A percentile compares a stretch with the other conserved stretches of the same genome.
phyloP scores from a whole-genome alignment of 2,329 filamentous ascomycete species.

The Zymoseptoria passerinii region DNA sequence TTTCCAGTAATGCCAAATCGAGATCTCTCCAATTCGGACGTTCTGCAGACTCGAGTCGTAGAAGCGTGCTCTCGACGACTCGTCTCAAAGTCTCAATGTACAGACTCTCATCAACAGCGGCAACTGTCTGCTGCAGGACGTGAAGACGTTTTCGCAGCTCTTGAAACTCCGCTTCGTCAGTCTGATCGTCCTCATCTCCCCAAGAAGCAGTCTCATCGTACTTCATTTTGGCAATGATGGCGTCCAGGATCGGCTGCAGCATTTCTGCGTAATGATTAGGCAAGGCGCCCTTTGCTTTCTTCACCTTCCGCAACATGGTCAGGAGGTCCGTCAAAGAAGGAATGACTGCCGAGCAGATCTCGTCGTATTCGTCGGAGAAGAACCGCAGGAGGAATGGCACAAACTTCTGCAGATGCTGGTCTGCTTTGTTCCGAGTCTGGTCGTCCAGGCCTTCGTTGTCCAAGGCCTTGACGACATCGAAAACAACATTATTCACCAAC shows the following conservation, averaged over 20 bases:
- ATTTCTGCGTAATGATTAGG: constrained; percentile 69
- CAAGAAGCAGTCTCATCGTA: constrained; percentile 92
- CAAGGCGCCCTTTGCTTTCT: constrained; percentile 53
- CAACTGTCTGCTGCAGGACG: constrained; percentile 84
- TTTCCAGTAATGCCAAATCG: constrained; percentile 87
- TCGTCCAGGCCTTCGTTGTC: constrained; percentile 59
- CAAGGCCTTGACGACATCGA: constrained; percentile 78
- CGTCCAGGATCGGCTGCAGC: constrained; percentile 79
- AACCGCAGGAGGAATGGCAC: constrained; percentile 82
- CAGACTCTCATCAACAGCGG: constrained; percentile 75
- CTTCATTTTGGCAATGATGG: constrained; percentile 91
- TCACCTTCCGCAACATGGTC: constrained; percentile 77
- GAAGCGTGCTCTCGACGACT: constrained; percentile 80
- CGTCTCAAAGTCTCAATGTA: constrained; percentile 85
- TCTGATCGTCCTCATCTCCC: constrained; percentile 90
- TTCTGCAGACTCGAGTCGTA: constrained; percentile 65
- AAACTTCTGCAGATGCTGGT: constrained; percentile 74
- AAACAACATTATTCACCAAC: constrained; percentile 81
- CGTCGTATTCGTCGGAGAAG: constrained; percentile 96
- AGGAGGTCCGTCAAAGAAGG: constrained; percentile 87
- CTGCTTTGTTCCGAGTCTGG: constrained; percentile 63
- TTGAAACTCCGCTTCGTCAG: constrained; percentile 94
- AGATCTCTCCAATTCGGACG: constrained; percentile 90
- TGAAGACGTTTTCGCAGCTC: constrained; percentile 85
- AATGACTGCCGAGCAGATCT: constrained; percentile 93